Evolutionary conservation across 2,329 filamentous ascomycete genomes (phyloP).

Genomic region (Colletotrichum simmondsii): DNA sequence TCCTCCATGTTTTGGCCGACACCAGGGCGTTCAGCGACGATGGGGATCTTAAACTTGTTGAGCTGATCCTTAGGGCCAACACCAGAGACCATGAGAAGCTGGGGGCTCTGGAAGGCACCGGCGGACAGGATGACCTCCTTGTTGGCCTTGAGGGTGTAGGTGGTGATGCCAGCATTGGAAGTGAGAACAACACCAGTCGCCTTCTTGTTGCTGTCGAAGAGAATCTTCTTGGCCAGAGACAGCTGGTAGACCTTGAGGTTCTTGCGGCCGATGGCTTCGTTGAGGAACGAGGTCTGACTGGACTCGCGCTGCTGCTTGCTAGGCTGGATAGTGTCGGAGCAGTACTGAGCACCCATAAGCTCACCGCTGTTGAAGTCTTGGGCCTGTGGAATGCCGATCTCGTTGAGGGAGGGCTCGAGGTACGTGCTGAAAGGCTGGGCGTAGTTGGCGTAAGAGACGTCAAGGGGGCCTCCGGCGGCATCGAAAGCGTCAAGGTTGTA

Average conservation of each 20-base stretch:
- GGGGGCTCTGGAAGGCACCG: constrained; percentile 84
- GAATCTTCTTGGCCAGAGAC: constrained; percentile 56
- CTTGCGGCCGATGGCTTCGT: constrained; percentile 37
- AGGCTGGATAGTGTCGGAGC: constrained; percentile 42
- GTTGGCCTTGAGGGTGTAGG: constrained; percentile 40
- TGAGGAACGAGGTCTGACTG: constrained; percentile 49
- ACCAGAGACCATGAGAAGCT: constrained; percentile 69
- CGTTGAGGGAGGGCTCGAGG: constrained; percentile 46
- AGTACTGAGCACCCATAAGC: constrained; percentile 48
- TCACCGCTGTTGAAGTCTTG: constrained; percentile 53
- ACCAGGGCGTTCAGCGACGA: constrained; percentile 67
- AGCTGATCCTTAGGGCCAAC: constrained; percentile 55
- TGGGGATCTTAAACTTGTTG: constrained; percentile 48
- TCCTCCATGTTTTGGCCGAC: constrained; percentile 86
- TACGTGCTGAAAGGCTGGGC: constrained; percentile 38
- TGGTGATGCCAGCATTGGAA: constrained; percentile 31
- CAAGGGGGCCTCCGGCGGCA: constrained; percentile 42
- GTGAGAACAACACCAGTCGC: constrained; percentile 53
- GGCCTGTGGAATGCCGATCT: constrained; percentile 48
- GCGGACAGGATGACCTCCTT: constrained; percentile 82
- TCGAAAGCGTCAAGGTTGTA: constrained; percentile 39
- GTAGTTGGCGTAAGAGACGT: constrained; percentile 41
- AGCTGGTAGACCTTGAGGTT: constrained; percentile 52
- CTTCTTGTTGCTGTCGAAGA: constrained; percentile 52
- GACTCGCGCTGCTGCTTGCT: constrained; percentile 43